phyloP scores from a whole-genome alignment of 768 basidiomycete species.

The Mycena indigotica region DNA sequence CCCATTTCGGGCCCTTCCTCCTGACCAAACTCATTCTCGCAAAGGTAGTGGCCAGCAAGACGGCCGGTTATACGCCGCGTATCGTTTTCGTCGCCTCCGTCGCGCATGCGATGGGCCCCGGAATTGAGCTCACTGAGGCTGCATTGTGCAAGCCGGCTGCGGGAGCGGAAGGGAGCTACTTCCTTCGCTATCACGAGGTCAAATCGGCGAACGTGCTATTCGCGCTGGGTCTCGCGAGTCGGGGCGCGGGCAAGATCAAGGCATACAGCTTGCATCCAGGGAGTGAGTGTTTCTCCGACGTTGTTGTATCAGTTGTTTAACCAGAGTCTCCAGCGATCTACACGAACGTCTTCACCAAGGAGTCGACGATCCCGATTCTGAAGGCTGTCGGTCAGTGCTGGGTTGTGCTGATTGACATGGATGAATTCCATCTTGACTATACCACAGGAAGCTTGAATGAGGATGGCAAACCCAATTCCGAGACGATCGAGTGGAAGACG shows the following conservation, averaged over 20 bases:
- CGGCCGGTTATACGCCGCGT: not conserved
- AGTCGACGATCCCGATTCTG: not conserved
- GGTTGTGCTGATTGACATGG: not conserved
- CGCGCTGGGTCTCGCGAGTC: not conserved
- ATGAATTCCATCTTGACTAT: not conserved
- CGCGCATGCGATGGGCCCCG: not conserved
- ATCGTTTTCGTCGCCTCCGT: not conserved
- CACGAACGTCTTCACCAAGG: not conserved
- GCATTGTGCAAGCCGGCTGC: not conserved
- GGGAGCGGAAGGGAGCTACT: too few species aligned
- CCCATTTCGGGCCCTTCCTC: too few species aligned
- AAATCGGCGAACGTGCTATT: not conserved
- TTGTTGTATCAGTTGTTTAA: too few species aligned
- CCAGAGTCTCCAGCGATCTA: too few species aligned
- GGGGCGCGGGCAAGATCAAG: not conserved
- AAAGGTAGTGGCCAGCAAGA: not conserved
- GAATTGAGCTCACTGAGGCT: not conserved
- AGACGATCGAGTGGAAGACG: not conserved
- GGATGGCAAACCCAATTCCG: not conserved
- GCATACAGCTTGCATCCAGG: not conserved
- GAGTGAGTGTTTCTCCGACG: too few species aligned
- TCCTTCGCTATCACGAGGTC: not conserved
- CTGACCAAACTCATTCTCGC: not conserved
- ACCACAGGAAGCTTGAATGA: not conserved
- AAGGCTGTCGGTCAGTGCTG: not conserved